A percentile compares a stretch with the other conserved stretches of the same genome.
Conservation (phyloP, 2,329 filamentous ascomycete species). For the Macrophomina phaseolina region DNA sequence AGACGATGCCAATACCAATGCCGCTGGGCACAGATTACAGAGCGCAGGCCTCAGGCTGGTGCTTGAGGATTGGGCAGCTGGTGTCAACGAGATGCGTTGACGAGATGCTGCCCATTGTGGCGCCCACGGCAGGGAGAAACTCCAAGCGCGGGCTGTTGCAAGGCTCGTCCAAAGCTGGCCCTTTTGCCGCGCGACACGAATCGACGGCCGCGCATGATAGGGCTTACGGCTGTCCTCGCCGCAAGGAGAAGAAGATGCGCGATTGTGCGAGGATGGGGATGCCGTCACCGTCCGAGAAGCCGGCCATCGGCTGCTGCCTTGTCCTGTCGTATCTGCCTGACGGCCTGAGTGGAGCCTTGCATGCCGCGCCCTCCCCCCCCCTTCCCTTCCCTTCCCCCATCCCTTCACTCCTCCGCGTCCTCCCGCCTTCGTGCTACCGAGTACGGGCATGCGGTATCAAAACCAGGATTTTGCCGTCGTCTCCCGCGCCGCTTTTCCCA, state of each 20-base stretch:
- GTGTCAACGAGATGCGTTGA: background rate
- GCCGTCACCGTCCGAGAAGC: background rate
- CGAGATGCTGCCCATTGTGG: background rate
- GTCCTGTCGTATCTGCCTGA: constrained; percentile 10
- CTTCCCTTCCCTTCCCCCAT: background rate
- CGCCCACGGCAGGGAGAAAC: background rate
- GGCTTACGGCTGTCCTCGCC: background rate
- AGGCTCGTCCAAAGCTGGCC: background rate
- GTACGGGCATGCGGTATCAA: constrained; percentile 20
- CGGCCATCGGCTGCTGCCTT: constrained; percentile 5
- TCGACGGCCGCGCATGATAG: constrained; percentile 1
- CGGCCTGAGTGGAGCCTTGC: background rate
- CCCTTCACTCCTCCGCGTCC: constrained; percentile 13
- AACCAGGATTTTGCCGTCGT: constrained; percentile 17
- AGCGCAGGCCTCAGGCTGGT: background rate
- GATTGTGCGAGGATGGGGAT: background rate
- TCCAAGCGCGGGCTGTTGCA: constrained; percentile 7
- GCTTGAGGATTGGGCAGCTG: background rate
- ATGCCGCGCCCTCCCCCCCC: background rate
- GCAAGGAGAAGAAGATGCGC: constrained; percentile 1
- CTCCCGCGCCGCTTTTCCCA: constrained; percentile 25
- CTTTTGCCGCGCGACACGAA: constrained; percentile 21
- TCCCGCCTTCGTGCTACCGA: constrained; percentile 23
- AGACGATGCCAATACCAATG: constrained; percentile 6
- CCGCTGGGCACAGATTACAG: background rate